Evolutionary conservation across 169 alveolate species (phyloP).

Genomic region (Amoebophrya sp.): DNA sequence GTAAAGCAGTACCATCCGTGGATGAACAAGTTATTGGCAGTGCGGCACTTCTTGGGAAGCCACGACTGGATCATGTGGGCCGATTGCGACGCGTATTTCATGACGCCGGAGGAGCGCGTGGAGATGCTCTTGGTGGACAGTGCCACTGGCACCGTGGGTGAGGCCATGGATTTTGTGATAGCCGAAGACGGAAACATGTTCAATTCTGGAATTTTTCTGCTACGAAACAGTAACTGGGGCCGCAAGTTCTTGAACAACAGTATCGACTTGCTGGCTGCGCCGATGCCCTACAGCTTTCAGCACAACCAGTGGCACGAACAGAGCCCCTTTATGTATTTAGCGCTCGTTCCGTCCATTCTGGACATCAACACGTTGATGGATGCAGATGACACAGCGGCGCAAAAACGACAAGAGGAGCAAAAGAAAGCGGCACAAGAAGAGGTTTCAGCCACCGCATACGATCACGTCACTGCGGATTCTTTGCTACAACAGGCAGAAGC

Average conservation of each 20-base stretch:
- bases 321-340: slow-evolving; percentile 15
- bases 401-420: background rate
- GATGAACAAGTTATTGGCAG: background rate
- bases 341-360: slow-evolving; percentile 11
- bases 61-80: slow-evolving; percentile 32
- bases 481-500: no score
- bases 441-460: no score
- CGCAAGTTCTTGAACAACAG: background rate
- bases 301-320: slow-evolving; percentile 34
- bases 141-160: background rate
- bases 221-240: slow-evolving; percentile 9
- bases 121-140: background rate
- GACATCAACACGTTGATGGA: background rate
- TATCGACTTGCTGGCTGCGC: background rate
- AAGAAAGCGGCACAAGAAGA: no score
- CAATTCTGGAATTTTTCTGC: slow-evolving; percentile 2
- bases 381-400: background rate
- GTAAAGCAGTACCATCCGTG: slow-evolving; percentile 19
- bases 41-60: background rate
- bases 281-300: slow-evolving; percentile 14
- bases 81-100: slow-evolving; percentile 32
- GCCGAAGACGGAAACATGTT: slow-evolving; percentile 31
- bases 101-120: slow-evolving; percentile 1
- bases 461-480: no score
- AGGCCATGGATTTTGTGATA: background rate